A percentile compares a stretch with the other conserved stretches of the same genome.
phyloP scores from a whole-genome alignment of 2,329 filamentous ascomycete genomes.

The Trichocomaceae sp. region DNA sequence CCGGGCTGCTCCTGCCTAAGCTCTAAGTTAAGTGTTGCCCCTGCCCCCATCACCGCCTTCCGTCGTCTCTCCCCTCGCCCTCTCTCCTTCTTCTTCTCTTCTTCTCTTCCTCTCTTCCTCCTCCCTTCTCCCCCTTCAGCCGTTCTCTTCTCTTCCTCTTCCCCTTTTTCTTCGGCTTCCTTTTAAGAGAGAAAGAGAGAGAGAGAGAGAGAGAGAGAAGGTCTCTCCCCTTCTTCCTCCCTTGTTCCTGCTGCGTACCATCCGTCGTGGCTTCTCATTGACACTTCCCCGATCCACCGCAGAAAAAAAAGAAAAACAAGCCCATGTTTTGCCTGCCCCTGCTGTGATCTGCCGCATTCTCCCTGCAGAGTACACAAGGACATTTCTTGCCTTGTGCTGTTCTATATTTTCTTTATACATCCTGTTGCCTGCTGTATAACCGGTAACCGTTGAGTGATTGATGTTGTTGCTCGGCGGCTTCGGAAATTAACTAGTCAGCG shows the following conservation, averaged over 20 bases:
- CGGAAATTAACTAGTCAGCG: conserved; percentile 10
- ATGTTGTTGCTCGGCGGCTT: conserved; percentile 2
- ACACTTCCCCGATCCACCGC: neutral
- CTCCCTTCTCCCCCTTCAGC: neutral
- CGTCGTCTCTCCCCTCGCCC: neutral
- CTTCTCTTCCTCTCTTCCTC: neutral
- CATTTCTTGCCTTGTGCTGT: neutral
- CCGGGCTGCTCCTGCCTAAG: neutral
- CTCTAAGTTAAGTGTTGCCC: no score
- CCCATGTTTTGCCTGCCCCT: neutral
- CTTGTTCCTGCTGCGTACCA: neutral
- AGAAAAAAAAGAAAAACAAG: conserved; percentile 2
- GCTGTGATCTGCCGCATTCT: neutral
- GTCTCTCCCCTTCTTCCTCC: neutral
- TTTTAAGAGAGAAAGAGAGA: neutral
- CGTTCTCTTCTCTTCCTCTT: neutral
- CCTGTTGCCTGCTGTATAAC: neutral
- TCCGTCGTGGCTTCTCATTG: no score
- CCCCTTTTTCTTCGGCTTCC: conserved; percentile 1
- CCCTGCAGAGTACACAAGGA: neutral
- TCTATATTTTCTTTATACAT: neutral
- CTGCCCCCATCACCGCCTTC: neutral
- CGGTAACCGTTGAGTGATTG: neutral
- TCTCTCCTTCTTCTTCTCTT: neutral
- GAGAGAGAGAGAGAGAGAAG: neutral